Base-by-base conservation (phyloP, 768 basidiomycete species). In the Lentinula sp. region DNA sequence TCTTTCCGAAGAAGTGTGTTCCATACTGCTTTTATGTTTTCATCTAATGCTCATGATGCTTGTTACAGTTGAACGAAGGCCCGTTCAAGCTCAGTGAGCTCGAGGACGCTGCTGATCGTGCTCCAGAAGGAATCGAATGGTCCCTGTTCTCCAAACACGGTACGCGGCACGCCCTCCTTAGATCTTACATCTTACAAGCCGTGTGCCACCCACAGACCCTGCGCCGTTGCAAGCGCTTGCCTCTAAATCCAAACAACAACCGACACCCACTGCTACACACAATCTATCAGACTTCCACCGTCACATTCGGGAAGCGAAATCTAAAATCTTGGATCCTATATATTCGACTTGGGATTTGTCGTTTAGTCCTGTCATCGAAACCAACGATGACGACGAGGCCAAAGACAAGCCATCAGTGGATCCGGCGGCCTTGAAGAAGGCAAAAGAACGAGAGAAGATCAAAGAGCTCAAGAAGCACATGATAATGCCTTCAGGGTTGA, bases 121-220 rank as follows among this genome's bases (percentile, higher is more conserved):
- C 83, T 5, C 82, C 84, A 3, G 69, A 78, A 60, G 76, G 77
- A 36, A 74, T 91, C 50, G 76, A 90, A 64, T 92, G 90, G 90
- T 70, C 78, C 10, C 66, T 81, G 1, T 90, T 85, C 67, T 74
- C 78, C 9, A 74, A 76, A 6, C 75, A 76, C 65, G 88, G 89
- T 90, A 68, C 54, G 76, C 69, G 41, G 43, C 55, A 56, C 41
- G 28, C 28, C 10, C 23, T 39, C 5, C 59, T 28, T 20, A 48
- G 42, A 1, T 35, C 8, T 32, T 32, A 39, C 41, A 23, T 49
- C 60, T 35, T 55, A 46, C 41, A 43, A 46, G 15, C n/a, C 12
- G 35, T 49, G 33, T 57, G 62, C 23, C 57, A 15, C 13, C 23
- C 57, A 20, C 61, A 89, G 88, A 90, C 64, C 77, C 86, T 1